Evolutionary conservation across 2,329 filamentous ascomycete genomes (phyloP).

Genomic region (Fusarium scirpi): DNA sequence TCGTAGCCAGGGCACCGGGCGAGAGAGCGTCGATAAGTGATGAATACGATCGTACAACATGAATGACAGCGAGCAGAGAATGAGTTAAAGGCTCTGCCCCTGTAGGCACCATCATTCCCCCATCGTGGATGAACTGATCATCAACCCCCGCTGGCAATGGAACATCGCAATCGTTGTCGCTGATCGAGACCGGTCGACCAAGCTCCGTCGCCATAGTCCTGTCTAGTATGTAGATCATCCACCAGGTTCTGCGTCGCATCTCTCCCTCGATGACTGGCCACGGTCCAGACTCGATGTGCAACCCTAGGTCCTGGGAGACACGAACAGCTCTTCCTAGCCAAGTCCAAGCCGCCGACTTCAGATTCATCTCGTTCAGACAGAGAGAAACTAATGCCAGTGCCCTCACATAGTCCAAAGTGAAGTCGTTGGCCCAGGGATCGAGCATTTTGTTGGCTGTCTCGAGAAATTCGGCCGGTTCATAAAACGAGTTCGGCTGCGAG

Average conservation of each 20-base stretch:
- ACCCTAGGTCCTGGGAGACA: constrained; percentile 83
- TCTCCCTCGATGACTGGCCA: constrained; percentile 84
- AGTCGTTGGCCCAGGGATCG: constrained; percentile 85
- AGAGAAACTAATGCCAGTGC: constrained; percentile 79
- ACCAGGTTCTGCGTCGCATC: constrained; percentile 91
- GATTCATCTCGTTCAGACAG: constrained; percentile 86
- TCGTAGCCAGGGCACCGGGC: constrained; percentile 72
- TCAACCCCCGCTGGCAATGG: constrained; percentile 82
- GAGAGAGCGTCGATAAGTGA: constrained; percentile 78
- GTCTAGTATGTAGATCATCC: constrained; percentile 92
- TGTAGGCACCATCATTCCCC: constrained; percentile 64
- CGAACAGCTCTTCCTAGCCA: constrained; percentile 86
- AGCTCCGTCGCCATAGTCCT: constrained; percentile 83
- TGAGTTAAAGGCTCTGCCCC: constrained; percentile 70
- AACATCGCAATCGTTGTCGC: constrained; percentile 90
- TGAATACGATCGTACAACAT: constrained; percentile 82
- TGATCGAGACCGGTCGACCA: constrained; percentile 82
- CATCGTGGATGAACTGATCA: constrained; percentile 78
- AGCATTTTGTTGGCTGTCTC: constrained; percentile 77
- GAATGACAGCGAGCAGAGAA: constrained; percentile 81
- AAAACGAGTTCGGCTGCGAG: constrained; percentile 63
- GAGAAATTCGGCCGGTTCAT: constrained; percentile 72
- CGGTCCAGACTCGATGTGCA: constrained; percentile 80
- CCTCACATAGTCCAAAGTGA: constrained; percentile 80
- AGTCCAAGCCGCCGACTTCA: constrained; percentile 85